Evolutionary conservation across 2,329 filamentous ascomycete species (phyloP), one percentile per base, ranked within the genome.

Genomic region (Penicillium hesseltinei): DNA sequence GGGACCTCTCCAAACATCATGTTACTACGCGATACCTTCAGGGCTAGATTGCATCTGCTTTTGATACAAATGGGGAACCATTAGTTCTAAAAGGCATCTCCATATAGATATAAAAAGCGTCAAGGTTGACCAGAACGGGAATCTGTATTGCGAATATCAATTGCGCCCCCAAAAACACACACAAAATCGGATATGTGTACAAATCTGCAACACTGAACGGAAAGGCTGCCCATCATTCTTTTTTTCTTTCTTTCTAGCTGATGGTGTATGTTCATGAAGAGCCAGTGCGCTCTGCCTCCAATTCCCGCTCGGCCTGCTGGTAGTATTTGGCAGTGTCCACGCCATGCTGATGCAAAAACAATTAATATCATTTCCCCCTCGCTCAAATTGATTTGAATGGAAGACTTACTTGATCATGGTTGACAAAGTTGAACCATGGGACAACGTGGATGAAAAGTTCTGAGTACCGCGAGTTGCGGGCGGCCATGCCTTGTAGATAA

Each of bases 311-410:
- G 8, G 94, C 94, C 76, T 96, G 91, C 74, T 88, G 88, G 78
- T 96, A 99, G 81, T 99, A 99, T 81, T 99, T 99, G 64, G 93
- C 92, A 33, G 94, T 99, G 75, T 99, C 94, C 58, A 99, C 90
- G 67, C 94, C 94, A 75, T 99, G 94, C 84, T 95, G 48, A 38
- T 38, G 11, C n/a, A n/a, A n/a, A 11, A 35, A 42, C 17, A 48
- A 23, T 38, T 19, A 58, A 36, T 25, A 23, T 36, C 19, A 19
- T n/a, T 9, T 7, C 13, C 9, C 29, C 15, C 6, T 4, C 3
- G 29, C 21, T 17, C 23, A 19, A 21, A 36, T 21, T 19, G 21
- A 42, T 4, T 31, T 17, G 10, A 40, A 17, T 31, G 15, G 21
- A 33, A 51, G n/a, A 67, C 76, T 66, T 69, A 83, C 82, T 74